Conservation (phyloP, 169 alveolate species). For the Eimeria necatrix region DNA sequence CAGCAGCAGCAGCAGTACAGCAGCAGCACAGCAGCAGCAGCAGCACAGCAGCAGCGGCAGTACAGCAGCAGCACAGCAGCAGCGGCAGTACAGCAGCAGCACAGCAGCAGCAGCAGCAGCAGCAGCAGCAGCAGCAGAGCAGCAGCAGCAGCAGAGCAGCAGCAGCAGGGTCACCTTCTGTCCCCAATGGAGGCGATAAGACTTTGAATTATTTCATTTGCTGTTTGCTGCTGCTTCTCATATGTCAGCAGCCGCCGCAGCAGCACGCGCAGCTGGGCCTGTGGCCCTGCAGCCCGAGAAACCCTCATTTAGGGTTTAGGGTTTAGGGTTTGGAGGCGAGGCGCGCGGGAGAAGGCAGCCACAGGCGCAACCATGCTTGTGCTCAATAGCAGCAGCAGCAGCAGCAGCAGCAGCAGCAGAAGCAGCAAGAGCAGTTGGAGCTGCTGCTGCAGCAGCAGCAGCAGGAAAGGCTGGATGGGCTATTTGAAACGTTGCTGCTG, state of each 20-base stretch:
- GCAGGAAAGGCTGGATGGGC: too few relatives aligned
- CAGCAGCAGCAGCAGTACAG: not conserved
- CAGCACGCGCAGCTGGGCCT: slow-evolving; percentile 3
- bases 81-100: not conserved
- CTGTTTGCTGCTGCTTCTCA: slow-evolving; percentile 24
- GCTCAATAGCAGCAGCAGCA: too few relatives aligned
- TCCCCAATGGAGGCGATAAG: not conserved
- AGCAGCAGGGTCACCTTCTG: not conserved
- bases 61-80: too few relatives aligned
- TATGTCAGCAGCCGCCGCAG: not conserved
- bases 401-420: too few relatives aligned
- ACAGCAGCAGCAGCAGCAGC: not conserved
- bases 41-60: too few relatives aligned
- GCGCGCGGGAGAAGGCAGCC: not conserved
- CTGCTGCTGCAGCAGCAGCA: too few relatives aligned
- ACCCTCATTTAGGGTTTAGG: not conserved
- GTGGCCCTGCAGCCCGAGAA: not conserved
- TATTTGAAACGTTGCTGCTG: not conserved
- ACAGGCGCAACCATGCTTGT: too few relatives aligned
- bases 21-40: not conserved
- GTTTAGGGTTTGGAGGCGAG: not conserved
- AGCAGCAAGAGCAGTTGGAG: too few relatives aligned
- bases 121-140: not conserved
- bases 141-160: slow-evolving; percentile 31
- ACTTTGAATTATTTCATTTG: not conserved